Percentiles rank a stretch among this genome's conserved stretches.
phyloP scores from a whole-genome alignment of 2,329 filamentous ascomycete species.

The Verticillium nubilum region DNA sequence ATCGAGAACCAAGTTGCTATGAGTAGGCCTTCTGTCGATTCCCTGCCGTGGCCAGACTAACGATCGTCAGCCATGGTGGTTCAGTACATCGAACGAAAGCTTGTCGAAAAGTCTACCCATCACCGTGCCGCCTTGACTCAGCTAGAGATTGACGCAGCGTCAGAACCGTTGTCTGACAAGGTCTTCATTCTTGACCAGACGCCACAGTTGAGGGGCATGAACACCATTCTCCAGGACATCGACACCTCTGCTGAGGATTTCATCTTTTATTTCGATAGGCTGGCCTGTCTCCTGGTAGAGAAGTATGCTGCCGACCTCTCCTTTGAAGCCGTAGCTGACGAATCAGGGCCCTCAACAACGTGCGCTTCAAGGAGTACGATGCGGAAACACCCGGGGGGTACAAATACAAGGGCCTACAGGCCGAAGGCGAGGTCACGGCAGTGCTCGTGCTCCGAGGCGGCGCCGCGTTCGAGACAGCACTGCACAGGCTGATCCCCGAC shows the following conservation, averaged over 20 bases:
- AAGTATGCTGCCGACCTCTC: conserved; percentile 38
- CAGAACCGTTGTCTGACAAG: conserved; percentile 67
- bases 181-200: conserved; percentile 72
- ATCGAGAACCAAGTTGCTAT: conserved; percentile 95
- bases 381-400: conserved; percentile 68
- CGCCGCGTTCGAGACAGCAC: conserved; percentile 78
- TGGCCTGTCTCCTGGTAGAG: conserved; percentile 81
- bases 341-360: conserved; percentile 67
- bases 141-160: conserved; percentile 66
- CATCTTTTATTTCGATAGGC: conserved; percentile 93
- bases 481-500: conserved; percentile 88
- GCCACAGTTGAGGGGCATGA: conserved; percentile 79
- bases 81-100: conserved; percentile 83
- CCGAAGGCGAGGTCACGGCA: conserved; percentile 72
- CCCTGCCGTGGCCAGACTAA: conserved; percentile 17
- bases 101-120: conserved; percentile 77
- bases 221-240: conserved; percentile 81
- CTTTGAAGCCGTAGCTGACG: neutral
- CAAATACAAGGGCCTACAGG: conserved; percentile 65
- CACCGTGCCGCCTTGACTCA: conserved; percentile 76
- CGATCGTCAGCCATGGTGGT: conserved; percentile 70
- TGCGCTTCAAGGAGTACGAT: conserved; percentile 58
- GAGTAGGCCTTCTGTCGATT: conserved; percentile 36
- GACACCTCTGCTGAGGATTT: conserved; percentile 81
- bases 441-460: conserved; percentile 87